These are phyloP conservation scores for Eucalyptus albens DNA, from an alignment of 345 rosid species.

Conservation along the genomic window DNA sequence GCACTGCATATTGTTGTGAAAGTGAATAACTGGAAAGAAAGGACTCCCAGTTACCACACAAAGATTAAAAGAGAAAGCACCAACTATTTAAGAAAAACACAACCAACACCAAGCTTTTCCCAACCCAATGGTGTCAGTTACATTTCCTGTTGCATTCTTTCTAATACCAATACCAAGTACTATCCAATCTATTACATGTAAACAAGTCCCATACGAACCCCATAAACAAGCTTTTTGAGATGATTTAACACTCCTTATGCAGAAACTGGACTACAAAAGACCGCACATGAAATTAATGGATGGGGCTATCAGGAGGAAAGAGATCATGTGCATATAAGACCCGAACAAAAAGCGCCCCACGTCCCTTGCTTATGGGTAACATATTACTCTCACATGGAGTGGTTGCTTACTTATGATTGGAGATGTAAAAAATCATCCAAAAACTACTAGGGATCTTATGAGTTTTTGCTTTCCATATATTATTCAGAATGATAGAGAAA, in stretches of 20 bases:
- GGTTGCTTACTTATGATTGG: neutral
- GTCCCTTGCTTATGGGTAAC: neutral
- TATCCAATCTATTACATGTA: neutral
- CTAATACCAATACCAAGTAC: neutral
- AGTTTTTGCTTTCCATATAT: neutral
- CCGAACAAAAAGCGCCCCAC: neutral
- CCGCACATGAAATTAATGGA: neutral
- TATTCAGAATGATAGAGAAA: neutral
- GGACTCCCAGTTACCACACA: neutral
- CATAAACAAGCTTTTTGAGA: neutral
- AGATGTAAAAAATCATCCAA: neutral
- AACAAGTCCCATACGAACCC: neutral
- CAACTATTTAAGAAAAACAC: neutral
- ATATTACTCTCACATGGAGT: neutral
- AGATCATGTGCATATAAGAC: neutral
- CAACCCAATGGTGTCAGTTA: neutral
- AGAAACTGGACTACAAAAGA: neutral
- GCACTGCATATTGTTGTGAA: neutral
- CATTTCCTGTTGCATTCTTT: neutral
- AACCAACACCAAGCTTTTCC: neutral
- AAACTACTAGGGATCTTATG: neutral
- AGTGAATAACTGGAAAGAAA: neutral
- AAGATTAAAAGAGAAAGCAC: neutral
- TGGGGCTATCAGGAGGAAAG: neutral
- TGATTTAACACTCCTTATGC: neutral